Percentiles rank a stretch among this genome's conserved stretches.
phyloP scores from a whole-genome alignment of 257 asterid genomes.

The Verbena officinalis region DNA sequence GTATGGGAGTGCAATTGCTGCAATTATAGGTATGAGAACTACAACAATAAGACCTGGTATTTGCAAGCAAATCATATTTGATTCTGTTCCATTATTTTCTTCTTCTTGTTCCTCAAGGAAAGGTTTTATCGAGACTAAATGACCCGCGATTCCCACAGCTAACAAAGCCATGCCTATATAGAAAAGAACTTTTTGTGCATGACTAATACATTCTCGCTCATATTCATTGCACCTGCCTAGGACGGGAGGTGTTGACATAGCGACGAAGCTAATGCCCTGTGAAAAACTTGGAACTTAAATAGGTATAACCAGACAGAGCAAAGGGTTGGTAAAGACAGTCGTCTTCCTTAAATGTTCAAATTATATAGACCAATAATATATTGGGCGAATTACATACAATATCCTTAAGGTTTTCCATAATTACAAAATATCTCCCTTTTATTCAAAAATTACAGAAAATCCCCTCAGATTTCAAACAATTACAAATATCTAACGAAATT shows the following conservation, averaged over 20 bases:
- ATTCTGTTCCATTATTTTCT: conserved; percentile 35
- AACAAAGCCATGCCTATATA: conserved; percentile 48
- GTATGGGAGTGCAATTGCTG: conserved; percentile 49
- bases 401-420: no score
- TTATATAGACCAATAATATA: no score
- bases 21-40: conserved; percentile 31
- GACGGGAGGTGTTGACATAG: conserved; percentile 59
- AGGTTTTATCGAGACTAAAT: conserved; percentile 35
- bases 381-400: no score
- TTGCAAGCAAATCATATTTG: no score
- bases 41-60: neutral
- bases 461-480: no score
- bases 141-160: conserved; percentile 45
- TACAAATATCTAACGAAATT: no score
- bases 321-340: no score
- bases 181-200: conserved; percentile 48
- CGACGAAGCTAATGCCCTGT: conserved; percentile 54
- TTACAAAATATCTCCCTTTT: no score
- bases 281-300: neutral
- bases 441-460: no score
- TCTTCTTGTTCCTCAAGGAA: conserved; percentile 21
- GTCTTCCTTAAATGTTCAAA: no score
- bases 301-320: neutral
- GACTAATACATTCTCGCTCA: conserved; percentile 46
- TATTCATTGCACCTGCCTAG: conserved; percentile 48